phyloP scores from a whole-genome alignment of 495 filamentous ascomycete species.

The Hyaloscypha variabilis region DNA sequence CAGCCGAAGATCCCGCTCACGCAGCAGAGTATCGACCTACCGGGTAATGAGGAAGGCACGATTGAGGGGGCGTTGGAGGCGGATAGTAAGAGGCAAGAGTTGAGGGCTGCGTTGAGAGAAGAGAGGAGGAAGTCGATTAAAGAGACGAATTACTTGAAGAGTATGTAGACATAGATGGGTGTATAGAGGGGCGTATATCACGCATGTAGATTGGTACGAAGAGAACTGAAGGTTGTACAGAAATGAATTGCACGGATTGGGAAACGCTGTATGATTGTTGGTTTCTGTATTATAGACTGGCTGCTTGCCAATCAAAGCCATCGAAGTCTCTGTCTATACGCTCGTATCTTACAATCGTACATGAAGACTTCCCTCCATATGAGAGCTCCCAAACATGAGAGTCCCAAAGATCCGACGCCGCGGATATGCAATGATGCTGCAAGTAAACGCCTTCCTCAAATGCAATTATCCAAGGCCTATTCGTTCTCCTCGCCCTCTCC shows the following conservation, averaged over 20 bases:
- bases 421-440: neutral
- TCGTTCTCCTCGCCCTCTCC: slow-evolving; percentile 48
- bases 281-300: slow-evolving; percentile 17
- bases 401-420: neutral
- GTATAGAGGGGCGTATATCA: neutral
- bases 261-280: neutral
- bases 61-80: slow-evolving; percentile 59
- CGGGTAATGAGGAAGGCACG: slow-evolving; percentile 60
- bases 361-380: neutral
- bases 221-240: neutral
- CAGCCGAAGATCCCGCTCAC: slow-evolving; percentile 77
- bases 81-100: slow-evolving; percentile 57
- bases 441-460: neutral
- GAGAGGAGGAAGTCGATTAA: slow-evolving; percentile 81
- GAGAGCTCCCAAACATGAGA: neutral
- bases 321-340: slow-evolving; percentile 4
- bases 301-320: slow-evolving; percentile 2
- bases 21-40: slow-evolving; percentile 84
- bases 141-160: slow-evolving; percentile 83
- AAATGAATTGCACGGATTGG: neutral
- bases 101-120: slow-evolving; percentile 70
- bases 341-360: neutral
- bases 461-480: neutral
- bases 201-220: neutral
- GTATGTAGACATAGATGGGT: too few species aligned